Percentiles rank a stretch among this genome's conserved stretches.
These are phyloP conservation scores for Trichoderma citrinoviride DNA, from an alignment of 2,329 filamentous ascomycete species.

Conservation along the genomic window DNA sequence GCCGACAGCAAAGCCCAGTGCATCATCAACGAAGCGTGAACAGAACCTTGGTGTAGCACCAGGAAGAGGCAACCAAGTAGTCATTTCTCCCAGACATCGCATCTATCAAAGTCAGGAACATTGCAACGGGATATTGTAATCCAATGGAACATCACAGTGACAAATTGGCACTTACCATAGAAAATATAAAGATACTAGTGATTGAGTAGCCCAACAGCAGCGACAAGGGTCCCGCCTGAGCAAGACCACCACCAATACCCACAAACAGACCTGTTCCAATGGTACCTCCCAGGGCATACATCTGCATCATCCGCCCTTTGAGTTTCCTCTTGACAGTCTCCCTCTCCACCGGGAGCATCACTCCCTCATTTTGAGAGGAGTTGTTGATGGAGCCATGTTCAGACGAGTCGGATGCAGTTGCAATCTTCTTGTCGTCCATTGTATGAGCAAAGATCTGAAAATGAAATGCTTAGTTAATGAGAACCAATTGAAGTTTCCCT, in stretches of 20 bases:
- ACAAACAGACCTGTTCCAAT: conserved; percentile 48
- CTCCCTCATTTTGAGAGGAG: background rate
- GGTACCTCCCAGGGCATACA: conserved; percentile 49
- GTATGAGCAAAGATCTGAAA: background rate
- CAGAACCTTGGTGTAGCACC: conserved; percentile 56
- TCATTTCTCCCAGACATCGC: conserved; percentile 56
- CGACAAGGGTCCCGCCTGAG: conserved; percentile 43
- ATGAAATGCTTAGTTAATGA: background rate
- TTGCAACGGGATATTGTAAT: no score
- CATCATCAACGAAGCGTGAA: conserved; percentile 54
- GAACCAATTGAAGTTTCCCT: background rate
- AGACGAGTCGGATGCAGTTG: background rate
- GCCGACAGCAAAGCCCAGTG: conserved; percentile 52
- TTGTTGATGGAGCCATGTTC: conserved; percentile 1
- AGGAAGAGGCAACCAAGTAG: conserved; percentile 53
- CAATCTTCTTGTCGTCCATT: conserved; percentile 13
- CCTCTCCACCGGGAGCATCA: background rate
- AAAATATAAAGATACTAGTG: conserved; percentile 46
- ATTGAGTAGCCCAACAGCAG: conserved; percentile 46
- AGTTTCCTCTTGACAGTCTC: conserved; percentile 7
- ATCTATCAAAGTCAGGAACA: conserved; percentile 26
- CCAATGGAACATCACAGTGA: no score
- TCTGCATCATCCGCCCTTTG: conserved; percentile 44
- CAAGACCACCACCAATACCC: conserved; percentile 44
- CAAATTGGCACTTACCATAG: conserved; percentile 29